Evolutionary conservation across 1,284 basidiomycete genomes (phyloP), one percentile per base, ranked within the genome.

Genomic region (Cystobasidium pallidum): DNA sequence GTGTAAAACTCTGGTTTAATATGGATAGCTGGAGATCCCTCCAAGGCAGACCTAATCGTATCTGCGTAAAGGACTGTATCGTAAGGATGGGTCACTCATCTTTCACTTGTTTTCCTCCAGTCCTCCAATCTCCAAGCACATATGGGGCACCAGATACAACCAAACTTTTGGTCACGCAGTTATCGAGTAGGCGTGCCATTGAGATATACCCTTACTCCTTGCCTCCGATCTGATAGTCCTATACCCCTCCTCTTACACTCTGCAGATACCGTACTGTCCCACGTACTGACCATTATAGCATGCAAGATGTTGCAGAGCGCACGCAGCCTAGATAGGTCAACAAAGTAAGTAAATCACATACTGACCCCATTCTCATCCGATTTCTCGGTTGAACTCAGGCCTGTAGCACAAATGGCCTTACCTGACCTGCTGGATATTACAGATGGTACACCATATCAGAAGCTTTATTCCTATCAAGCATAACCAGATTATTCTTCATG

Each of bases 401-500:
- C n/a, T n/a, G n/a, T n/a, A n/a, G n/a, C n/a, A n/a, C n/a, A n/a
- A n/a, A n/a, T n/a, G n/a, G n/a, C n/a, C n/a, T n/a, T n/a, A n/a
- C n/a, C n/a, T n/a, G n/a, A n/a, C n/a, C n/a, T n/a, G n/a, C n/a
- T n/a, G 39, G 11, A 8, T 11, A 6, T 17, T 10, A 24, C 24
- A 43, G 36, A 43, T 45, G 36, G 58, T 32, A 6, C 15, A 32
- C 19, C 13, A 30, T 71, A 10, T 45, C 68, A 30, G 57, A 71
- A 71, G 68, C 47, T 13, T 32, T 71, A 19, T 41, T 63, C 21
- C 28, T 71, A 17, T 63, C 68, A 26, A 62, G 57, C 11, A 55
- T 57, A 30, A 71, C 68, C 4, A 51, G 45, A 39, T 59, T 71
- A 26, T 71, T 71, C 68, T 71, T 71, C 51, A 52, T 71, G 45